phyloP scores from a whole-genome alignment of 176 grass and related monocot genomes.

The Rhynchospora pubera region DNA sequence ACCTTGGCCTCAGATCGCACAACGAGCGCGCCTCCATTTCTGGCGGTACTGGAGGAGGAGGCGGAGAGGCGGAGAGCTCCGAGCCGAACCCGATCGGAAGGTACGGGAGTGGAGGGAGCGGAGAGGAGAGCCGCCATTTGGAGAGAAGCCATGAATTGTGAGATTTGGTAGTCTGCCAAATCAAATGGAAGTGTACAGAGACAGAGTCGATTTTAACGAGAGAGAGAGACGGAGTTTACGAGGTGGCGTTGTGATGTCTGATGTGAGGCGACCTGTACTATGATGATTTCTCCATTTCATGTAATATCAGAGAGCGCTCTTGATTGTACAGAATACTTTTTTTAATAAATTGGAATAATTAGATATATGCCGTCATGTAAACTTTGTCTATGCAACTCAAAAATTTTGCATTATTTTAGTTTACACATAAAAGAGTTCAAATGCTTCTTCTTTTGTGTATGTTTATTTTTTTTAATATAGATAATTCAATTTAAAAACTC shows the following conservation, averaged over 20 bases:
- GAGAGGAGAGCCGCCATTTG: conserved; percentile 37
- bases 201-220: conserved; percentile 2
- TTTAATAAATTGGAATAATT: too few relatives aligned
- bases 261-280: not conserved
- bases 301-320: not conserved
- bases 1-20: conserved; percentile 18
- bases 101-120: conserved; percentile 8
- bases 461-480: too few relatives aligned
- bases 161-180: not conserved
- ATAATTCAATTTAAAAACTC: too few relatives aligned
- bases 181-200: not conserved
- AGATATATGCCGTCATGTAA: too few relatives aligned
- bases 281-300: not conserved
- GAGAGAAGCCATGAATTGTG: not conserved
- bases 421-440: too few relatives aligned
- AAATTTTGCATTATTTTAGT: too few relatives aligned
- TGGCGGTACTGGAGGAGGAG: not conserved
- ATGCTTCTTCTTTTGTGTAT: too few relatives aligned
- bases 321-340: not conserved
- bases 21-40: not conserved
- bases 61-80: not conserved
- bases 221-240: conserved; percentile 4
- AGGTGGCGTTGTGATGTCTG: not conserved
- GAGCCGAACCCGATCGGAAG: not conserved
- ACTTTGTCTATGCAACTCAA: too few relatives aligned